Evolutionary conservation across 2,329 filamentous ascomycete species (phyloP).

Genomic region (Trichoderma sp.): DNA sequence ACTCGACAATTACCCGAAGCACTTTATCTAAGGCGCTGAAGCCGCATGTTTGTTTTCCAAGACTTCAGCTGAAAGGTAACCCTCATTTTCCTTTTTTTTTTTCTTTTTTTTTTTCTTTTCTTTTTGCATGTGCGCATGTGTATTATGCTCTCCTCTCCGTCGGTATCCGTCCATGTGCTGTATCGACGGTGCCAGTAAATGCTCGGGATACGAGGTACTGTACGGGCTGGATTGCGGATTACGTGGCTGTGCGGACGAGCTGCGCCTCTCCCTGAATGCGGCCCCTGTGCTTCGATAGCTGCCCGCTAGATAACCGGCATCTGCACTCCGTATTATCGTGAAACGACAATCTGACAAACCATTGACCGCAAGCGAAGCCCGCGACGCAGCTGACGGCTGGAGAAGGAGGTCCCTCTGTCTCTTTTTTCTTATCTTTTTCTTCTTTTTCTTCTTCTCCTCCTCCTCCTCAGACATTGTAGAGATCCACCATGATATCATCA

Average conservation of each 20-base stretch:
- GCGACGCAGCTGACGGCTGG: not conserved
- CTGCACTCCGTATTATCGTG: slow-evolving; percentile 5
- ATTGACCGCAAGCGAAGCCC: not conserved
- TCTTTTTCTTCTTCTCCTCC: not conserved
- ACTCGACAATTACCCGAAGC: not conserved
- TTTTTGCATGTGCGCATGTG: not conserved
- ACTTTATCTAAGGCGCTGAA: not conserved
- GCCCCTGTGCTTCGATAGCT: slow-evolving; percentile 7
- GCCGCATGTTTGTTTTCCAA: not conserved
- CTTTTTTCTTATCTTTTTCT: not conserved
- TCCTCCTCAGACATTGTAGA: not conserved
- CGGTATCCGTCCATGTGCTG: not conserved
- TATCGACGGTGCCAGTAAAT: not conserved
- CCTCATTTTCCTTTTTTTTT: not conserved
- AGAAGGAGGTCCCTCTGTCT: not conserved
- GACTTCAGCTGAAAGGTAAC: not conserved
- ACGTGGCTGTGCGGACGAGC: slow-evolving; percentile 14
- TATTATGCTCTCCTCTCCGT: not conserved
- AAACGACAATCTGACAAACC: slow-evolving; percentile 3
- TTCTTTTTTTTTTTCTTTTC: not conserved
- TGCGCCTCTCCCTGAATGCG: slow-evolving; percentile 16
- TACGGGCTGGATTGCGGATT: slow-evolving; percentile 4
- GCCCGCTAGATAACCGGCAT: slow-evolving; percentile 2
- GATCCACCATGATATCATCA: slow-evolving; percentile 19
- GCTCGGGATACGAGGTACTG: not conserved